A percentile compares a stretch with the other conserved stretches of the same genome.
These are phyloP conservation scores for Ophiostoma ips DNA, from an alignment of 2,329 filamentous ascomycete species.

Conservation along the genomic window DNA sequence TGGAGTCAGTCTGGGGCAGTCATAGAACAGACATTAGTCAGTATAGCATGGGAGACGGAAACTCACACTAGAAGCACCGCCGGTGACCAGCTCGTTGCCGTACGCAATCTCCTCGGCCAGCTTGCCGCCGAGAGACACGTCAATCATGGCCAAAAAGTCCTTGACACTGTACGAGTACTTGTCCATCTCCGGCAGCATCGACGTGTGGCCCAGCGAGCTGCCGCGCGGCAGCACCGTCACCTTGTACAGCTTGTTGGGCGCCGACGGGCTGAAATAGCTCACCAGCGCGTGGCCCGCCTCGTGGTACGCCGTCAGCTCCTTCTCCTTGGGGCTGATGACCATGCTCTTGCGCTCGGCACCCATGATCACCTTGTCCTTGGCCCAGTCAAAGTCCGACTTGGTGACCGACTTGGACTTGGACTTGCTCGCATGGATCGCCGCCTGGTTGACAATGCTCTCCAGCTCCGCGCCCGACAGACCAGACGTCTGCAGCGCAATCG, in stretches of 20 bases:
- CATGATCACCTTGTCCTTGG: constrained; percentile 97
- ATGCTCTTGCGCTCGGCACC: constrained; percentile 83
- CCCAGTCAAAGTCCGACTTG: constrained; percentile 83
- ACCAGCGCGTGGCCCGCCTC: constrained; percentile 93
- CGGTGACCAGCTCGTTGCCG: constrained; percentile 81
- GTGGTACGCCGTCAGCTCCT: constrained; percentile 92
- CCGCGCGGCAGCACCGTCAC: constrained; percentile 93
- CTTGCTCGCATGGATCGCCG: constrained; percentile 86
- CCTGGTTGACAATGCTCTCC: constrained; percentile 94
- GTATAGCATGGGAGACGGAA: constrained; percentile 13
- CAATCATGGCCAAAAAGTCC: constrained; percentile 55
- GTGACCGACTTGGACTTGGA: constrained; percentile 62
- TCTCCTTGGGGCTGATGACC: constrained; percentile 85
- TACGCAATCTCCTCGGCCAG: constrained; percentile 79
- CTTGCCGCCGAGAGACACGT: constrained; percentile 68
- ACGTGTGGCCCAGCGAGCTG: constrained; percentile 72
- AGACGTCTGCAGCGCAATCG: constrained; percentile 74
- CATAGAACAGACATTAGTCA: too few species aligned
- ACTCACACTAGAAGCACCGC: constrained; percentile 54
- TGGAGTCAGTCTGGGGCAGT: too few species aligned
- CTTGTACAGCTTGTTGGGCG: constrained; percentile 75
- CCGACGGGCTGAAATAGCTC: constrained; percentile 62
- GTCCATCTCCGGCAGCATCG: constrained; percentile 79
- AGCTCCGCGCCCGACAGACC: constrained; percentile 92
- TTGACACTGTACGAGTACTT: constrained; percentile 78